Percentiles rank a stretch among this genome's conserved stretches.
phyloP scores from a whole-genome alignment of 1,139 yeast species.

The Casaregolazyma suthepensis region DNA sequence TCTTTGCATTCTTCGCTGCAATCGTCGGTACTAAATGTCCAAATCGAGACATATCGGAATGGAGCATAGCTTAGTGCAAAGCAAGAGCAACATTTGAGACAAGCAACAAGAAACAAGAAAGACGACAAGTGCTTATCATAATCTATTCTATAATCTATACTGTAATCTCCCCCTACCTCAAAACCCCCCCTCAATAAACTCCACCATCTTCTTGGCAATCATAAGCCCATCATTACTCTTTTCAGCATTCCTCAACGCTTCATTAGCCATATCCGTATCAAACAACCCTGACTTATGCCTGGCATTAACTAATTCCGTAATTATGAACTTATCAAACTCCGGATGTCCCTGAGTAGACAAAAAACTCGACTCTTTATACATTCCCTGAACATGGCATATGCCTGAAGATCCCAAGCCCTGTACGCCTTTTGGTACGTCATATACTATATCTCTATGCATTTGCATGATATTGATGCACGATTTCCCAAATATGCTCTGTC shows the following conservation, averaged over 20 bases:
- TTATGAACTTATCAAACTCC: slow-evolving; percentile 50
- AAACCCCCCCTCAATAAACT: slow-evolving; percentile 23
- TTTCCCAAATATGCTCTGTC: slow-evolving; percentile 30
- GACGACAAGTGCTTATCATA: no score
- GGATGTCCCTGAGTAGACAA: slow-evolving; percentile 89
- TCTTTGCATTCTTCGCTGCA: background rate
- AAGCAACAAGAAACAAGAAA: no score
- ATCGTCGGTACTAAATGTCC: background rate
- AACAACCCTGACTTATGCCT: slow-evolving; percentile 21
- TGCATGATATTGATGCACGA: slow-evolving; percentile 46
- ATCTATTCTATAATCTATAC: no score
- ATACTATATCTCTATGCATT: slow-evolving; percentile 67
- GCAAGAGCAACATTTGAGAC: background rate
- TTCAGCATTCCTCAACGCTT: slow-evolving; percentile 20
- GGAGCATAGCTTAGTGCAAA: background rate
- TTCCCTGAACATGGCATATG: slow-evolving; percentile 59
- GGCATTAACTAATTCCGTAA: slow-evolving; percentile 23
- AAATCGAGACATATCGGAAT: background rate
- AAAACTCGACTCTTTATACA: slow-evolving; percentile 41
- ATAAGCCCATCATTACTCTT: slow-evolving; percentile 28
- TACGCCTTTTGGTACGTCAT: slow-evolving; percentile 40
- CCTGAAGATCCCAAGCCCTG: slow-evolving; percentile 40
- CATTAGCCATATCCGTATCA: slow-evolving; percentile 20
- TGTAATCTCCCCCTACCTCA: background rate
- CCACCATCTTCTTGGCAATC: slow-evolving; percentile 29